Percentiles rank a stretch among this genome's conserved stretches.
These are phyloP conservation scores for Bauhinia variegata DNA, from an alignment of 306 rosid species.

Conservation along the genomic window DNA sequence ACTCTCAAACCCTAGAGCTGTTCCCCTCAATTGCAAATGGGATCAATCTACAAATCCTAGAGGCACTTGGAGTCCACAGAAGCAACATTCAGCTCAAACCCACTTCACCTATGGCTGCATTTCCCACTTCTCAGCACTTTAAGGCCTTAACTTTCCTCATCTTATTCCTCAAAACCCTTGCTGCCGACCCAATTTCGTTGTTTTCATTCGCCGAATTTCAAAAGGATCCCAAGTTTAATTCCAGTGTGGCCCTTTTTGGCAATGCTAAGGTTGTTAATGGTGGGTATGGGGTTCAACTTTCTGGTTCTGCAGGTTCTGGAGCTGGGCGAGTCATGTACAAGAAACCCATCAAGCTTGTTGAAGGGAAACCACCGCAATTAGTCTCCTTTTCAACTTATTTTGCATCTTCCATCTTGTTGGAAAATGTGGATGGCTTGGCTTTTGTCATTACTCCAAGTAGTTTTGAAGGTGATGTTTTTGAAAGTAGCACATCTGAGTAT, in stretches of 20 bases:
- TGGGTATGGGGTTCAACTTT: constrained; percentile 57
- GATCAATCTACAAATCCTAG: constrained; percentile 45
- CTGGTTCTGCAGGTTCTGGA: constrained; percentile 48
- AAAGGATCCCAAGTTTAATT: constrained; percentile 56
- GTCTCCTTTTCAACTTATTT: constrained; percentile 75
- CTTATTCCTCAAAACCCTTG: constrained; percentile 52
- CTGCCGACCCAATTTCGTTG: constrained; percentile 49
- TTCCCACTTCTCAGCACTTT: constrained; percentile 46
- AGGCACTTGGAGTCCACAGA: constrained; percentile 25
- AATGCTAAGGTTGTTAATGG: constrained; percentile 63
- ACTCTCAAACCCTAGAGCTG: constrained; percentile 63
- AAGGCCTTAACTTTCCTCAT: constrained; percentile 40
- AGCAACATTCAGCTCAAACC: constrained; percentile 50
- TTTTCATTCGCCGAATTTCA: constrained; percentile 65
- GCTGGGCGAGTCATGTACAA: constrained; percentile 64
- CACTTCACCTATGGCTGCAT: constrained; percentile 63
- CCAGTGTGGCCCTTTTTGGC: constrained; percentile 65
- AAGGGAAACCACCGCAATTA: constrained; percentile 55
- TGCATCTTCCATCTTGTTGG: constrained; percentile 60
- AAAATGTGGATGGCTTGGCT: constrained; percentile 64
- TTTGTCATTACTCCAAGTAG: constrained; percentile 71
- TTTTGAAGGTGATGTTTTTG: constrained; percentile 50
- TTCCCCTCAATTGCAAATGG: constrained; percentile 49
- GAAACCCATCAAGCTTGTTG: constrained; percentile 67
- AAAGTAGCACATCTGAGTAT: constrained; percentile 52